Base-by-base conservation (phyloP, 345 rosid species). In the Citrus inodora region DNA sequence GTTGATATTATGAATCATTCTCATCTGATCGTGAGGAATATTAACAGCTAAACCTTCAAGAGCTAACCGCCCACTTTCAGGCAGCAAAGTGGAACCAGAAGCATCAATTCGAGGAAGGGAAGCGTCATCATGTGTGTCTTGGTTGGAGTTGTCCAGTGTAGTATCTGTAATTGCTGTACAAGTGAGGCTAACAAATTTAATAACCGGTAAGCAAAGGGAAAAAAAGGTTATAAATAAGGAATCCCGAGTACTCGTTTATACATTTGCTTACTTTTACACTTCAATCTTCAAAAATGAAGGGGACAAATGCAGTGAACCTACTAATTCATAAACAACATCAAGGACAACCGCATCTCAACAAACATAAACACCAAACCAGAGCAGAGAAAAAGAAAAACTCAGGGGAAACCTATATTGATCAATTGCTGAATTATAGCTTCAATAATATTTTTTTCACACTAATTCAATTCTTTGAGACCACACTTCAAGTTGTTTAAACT, bases 11-110 rank as follows among this genome's bases (percentile, higher is more conserved):
- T 90, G 87, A 72, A 94, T 89, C 82, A 87, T 76, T 81, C 91
- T 89, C 87, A 85, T 82, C 79, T 97, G 99, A 84, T 97, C 98
- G 61, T 88, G 82, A 78, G 97, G 98, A 84, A 97, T 84, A 78
- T 83, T 86, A 65, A 80, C 77, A 81, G 97, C 88, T 70, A 86
- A 87, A 73, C 76, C 87, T 82, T 90, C 96, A 61, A 87, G 80
- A 78, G 76, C 78, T 71, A 80, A 73, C 68, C 83, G 87, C 61
- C 80, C 91, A 81, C 65, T 81, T 81, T 84, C 91, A 82, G 87
- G 80, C 75, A 76, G 81, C 78, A 82, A 72, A 33, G 78, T 48
- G 64, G 82, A 78, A 80, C 75, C 78, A 10, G 87, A 84, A 59
- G 84, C 79, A 81, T 84, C 87, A 82, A 64, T 87, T 85, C 82